These are phyloP conservation scores for Lipomyces yamadae DNA, from an alignment of 805 yeast genomes.

Conservation along the genomic window DNA sequence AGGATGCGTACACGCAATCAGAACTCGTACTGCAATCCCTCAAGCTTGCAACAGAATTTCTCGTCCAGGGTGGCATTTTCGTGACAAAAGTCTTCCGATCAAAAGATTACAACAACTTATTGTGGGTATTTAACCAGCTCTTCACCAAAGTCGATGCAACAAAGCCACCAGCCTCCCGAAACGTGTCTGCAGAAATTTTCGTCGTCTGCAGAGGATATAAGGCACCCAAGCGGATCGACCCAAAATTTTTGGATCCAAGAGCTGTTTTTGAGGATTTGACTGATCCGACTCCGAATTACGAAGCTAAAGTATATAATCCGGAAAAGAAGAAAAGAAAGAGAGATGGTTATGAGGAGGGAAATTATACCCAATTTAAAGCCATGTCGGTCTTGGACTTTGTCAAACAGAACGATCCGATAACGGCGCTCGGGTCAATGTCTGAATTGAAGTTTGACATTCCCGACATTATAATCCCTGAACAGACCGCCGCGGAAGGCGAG, in stretches of 20 bases:
- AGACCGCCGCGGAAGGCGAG: slow-evolving; percentile 14
- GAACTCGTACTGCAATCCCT: slow-evolving; percentile 93
- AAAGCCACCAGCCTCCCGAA: slow-evolving; percentile 98
- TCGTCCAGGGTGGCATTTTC: slow-evolving; percentile 89
- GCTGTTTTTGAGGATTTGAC: slow-evolving; percentile 92
- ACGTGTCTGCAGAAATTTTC: slow-evolving; percentile 98
- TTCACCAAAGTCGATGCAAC: slow-evolving; percentile 98
- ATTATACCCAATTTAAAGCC: slow-evolving; percentile 71
- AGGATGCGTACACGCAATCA: slow-evolving; percentile 98
- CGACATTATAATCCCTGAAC: not conserved
- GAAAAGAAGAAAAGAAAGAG: slow-evolving; percentile 88
- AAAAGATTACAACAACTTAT: slow-evolving; percentile 94
- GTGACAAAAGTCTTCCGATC: slow-evolving; percentile 97
- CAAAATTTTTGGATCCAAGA: slow-evolving; percentile 85
- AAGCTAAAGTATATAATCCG: slow-evolving; percentile 93
- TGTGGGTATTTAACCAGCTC: slow-evolving; percentile 97
- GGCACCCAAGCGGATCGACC: slow-evolving; percentile 95
- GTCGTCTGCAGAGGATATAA: slow-evolving; percentile 95
- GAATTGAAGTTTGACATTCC: slow-evolving; percentile 60
- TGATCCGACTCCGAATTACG: slow-evolving; percentile 62
- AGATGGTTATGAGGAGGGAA: slow-evolving; percentile 97
- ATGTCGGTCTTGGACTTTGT: slow-evolving; percentile 81
- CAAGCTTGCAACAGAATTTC: slow-evolving; percentile 90
- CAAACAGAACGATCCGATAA: slow-evolving; percentile 79
- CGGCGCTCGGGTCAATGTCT: slow-evolving; percentile 73